phyloP scores from a whole-genome alignment of 1,139 yeast genomes.

The Sugiyamaella neomexicana region DNA sequence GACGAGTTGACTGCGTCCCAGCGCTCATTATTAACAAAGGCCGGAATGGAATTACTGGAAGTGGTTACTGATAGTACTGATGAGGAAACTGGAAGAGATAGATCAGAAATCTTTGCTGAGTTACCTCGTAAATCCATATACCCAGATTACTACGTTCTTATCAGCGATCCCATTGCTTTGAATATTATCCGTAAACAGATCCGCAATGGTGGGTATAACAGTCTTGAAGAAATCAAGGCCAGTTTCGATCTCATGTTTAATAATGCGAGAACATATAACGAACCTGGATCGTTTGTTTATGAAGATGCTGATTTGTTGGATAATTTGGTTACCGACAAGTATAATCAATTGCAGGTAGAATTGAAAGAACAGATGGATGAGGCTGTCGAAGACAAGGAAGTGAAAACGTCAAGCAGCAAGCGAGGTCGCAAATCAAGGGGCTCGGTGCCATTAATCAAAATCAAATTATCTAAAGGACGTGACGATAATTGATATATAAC shows the following conservation, averaged over 20 bases:
- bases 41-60: constrained; percentile 29
- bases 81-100: constrained; percentile 36
- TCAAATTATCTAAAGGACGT: constrained; percentile 10
- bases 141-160: constrained; percentile 84
- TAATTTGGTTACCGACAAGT: constrained; percentile 27
- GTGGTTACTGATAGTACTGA: constrained; percentile 26
- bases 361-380: not conserved
- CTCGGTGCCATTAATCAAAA: constrained; percentile 12
- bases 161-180: constrained; percentile 78
- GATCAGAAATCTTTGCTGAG: constrained; percentile 63
- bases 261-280: constrained; percentile 83
- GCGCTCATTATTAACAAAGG: constrained; percentile 31
- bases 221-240: constrained; percentile 61
- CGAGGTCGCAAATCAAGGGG: constrained; percentile 14
- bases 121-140: constrained; percentile 67
- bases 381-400: not conserved
- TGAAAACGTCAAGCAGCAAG: not conserved
- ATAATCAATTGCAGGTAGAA: constrained; percentile 10
- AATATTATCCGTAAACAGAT: constrained; percentile 65
- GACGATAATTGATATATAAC: not conserved
- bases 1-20: constrained; percentile 24
- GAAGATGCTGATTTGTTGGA: constrained; percentile 71
- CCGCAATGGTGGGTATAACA: constrained; percentile 51
- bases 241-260: constrained; percentile 77
- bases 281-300: constrained; percentile 83